Base-by-base conservation (phyloP, 345 rosid species). In the Rhodamnia argentea region DNA sequence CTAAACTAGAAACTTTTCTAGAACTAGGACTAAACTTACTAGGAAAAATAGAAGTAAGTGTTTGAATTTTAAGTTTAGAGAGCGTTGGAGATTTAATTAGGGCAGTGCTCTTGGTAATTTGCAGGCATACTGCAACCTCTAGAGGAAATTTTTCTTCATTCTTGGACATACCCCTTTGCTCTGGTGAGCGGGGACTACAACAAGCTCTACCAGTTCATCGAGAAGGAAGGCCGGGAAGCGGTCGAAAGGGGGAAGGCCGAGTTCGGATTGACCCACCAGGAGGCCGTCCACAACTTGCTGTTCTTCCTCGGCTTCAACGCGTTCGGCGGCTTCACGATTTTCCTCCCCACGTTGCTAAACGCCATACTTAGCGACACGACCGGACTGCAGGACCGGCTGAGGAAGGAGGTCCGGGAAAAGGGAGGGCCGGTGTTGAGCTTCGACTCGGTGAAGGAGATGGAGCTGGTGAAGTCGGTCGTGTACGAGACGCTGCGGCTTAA, bases 231-330 rank as follows among this genome's bases (percentile, higher is more conserved):
- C 70, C 87, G 50, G 13, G 96, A 94, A 44, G 91, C 92, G 56
- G 24, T 96, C 11, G 86, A 85, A 47, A 88, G 89, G 4, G 99
- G 93, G 0, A 59, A 88, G 58, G 86, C 86, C 1, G 94, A 95
- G 84, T 96, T 89, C 86, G 98, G 97, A 58, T 89, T 95, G 87
- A 93, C 89, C 27, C 88, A 89, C 29, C 90, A 93, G 42, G 98
- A 96, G 62, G 52, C 93, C 8, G 86, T 94, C 52, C 95, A 96
- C 59, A 95, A 96, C 89, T 59, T 95, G 22, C 89, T 96, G 59
- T 96, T 95, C 86, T 51, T 89, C 11, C 87, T 96, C 13, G 96
- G 99, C 9, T 96, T 96, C 88, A 96, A 96, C 54, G 94, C 99
- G 8, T 96, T 83, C 42, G 98, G 99, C 76, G 99, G 99, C 47